Base-by-base conservation (phyloP, 225 moss, liverwort and hornwort genomes). In the Anthoceros angustus region DNA sequence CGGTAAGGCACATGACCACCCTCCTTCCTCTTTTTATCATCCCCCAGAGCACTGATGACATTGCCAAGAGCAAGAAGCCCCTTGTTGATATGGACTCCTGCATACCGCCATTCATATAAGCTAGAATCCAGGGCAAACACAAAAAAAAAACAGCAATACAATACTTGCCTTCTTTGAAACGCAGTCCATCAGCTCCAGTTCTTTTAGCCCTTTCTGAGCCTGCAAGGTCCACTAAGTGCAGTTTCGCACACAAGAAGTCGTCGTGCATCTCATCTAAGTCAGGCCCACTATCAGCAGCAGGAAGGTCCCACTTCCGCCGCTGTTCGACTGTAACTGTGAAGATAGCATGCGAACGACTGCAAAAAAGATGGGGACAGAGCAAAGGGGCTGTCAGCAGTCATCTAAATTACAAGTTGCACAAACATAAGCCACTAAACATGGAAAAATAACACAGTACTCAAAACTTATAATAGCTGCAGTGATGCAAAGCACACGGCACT, bases 1-100 rank as follows among this genome's bases (percentile, higher is more conserved):
- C 95, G 81, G 70, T 98, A 98, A 18, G 95, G 95, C 68, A 98
- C 88, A 64, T 98, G 95, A 6, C 95, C 95, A 74, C 95, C 95
- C 74, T 98, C 95, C 71, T 78, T 88, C 39, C 90, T 83, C 80
- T 88, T 98, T 72, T 98, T 98, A 25, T 98, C 95, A 67, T 98
- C 95, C 68, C 95, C 95, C 42, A 98, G 85, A 55, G 91, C 88
- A 70, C 95, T 95, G 43, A 95, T 95, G n/a, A 95, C 95, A 72
- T 95, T 95, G 65, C 95, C 95, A 21, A 95, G 78, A 40, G 95
- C 95, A 26, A 95, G 69, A 23, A 95, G 72, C 11, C 95, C 95
- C 70, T 88, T 91, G 66, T 91, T 91, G 50, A 91, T 95, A 72
- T 91, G 88, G 24, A 95, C 95, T 66, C 91, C 95, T 91, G 82